phyloP scores from a whole-genome alignment of 192 early-diverging fungal species.

The Gonapodya sp. region DNA sequence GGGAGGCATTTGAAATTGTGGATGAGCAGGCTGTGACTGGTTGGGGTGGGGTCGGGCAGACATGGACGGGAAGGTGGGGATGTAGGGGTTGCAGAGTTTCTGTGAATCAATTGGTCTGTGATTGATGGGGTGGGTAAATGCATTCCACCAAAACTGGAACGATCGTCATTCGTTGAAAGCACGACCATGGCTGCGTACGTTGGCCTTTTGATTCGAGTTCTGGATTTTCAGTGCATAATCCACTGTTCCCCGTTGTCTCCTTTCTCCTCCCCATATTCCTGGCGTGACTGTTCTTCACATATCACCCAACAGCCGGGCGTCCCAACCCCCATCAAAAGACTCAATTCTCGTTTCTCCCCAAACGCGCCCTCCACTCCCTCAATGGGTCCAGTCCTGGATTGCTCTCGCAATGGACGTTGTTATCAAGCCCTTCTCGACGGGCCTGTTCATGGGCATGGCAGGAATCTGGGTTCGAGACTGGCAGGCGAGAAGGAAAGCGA shows the following conservation, averaged over 20 bases:
- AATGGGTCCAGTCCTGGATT: background rate
- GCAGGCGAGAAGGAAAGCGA: background rate
- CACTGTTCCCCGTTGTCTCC: background rate
- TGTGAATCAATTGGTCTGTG: too few relatives aligned
- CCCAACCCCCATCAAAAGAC: background rate
- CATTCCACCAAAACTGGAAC: too few relatives aligned
- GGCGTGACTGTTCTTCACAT: too few relatives aligned
- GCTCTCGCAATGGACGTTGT: background rate
- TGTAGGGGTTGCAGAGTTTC: too few relatives aligned
- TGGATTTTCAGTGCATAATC: too few relatives aligned
- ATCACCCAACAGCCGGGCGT: too few relatives aligned
- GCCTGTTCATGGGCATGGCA: background rate
- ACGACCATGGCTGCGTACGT: too few relatives aligned
- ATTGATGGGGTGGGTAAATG: too few relatives aligned
- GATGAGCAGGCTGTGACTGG: background rate
- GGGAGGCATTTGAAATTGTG: background rate
- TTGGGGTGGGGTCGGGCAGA: background rate
- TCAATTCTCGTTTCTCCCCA: background rate
- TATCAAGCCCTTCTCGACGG: background rate
- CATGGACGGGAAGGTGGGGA: background rate
- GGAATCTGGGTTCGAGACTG: background rate
- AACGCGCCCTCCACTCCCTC: background rate
- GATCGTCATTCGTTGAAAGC: too few relatives aligned
- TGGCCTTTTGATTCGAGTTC: too few relatives aligned
- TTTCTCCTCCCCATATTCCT: background rate